Percentiles rank a stretch among this genome's conserved stretches.
Conservation (phyloP, 2,329 filamentous ascomycete genomes). For the Achaetomium macrosporum region DNA sequence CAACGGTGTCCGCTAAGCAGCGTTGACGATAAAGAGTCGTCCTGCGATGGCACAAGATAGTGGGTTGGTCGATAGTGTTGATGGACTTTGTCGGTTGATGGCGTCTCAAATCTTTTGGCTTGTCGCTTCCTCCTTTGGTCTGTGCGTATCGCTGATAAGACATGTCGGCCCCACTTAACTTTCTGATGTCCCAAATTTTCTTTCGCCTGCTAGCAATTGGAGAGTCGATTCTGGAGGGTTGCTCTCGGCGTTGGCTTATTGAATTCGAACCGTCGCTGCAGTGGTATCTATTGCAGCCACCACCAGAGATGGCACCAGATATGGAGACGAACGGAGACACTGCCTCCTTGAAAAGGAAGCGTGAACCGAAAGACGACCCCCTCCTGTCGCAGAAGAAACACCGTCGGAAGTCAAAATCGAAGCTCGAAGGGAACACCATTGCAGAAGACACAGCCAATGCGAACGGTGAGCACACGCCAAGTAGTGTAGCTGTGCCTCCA, state of each 20-base stretch:
- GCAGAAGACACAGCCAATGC: constrained; percentile 6
- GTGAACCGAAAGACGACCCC: constrained; percentile 28
- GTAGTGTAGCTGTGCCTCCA: background rate
- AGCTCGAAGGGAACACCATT: constrained; percentile 11
- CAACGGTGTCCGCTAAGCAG: background rate
- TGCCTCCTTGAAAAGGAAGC: constrained; percentile 28
- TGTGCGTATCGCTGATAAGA: constrained; percentile 25
- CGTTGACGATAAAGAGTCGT: background rate
- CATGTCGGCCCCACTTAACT: constrained; percentile 23
- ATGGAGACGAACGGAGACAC: constrained; percentile 26
- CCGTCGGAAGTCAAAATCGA: constrained; percentile 21
- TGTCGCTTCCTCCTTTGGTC: constrained; percentile 10
- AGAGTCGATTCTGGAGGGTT: constrained; percentile 8
- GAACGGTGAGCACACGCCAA: too few species aligned
- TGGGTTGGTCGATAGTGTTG: background rate
- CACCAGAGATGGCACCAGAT: constrained; percentile 17
- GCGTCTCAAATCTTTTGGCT: constrained; percentile 20
- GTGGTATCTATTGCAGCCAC: background rate
- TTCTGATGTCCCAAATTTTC: constrained; percentile 28
- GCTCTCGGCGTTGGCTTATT: constrained; percentile 3
- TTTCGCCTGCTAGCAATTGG: constrained; percentile 18
- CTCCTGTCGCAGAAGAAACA: constrained; percentile 23
- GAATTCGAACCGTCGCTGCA: background rate
- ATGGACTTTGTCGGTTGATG: background rate
- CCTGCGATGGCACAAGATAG: background rate